Evolutionary conservation across 345 rosid genomes (phyloP).

Genomic region (Hevea brasiliensis): DNA sequence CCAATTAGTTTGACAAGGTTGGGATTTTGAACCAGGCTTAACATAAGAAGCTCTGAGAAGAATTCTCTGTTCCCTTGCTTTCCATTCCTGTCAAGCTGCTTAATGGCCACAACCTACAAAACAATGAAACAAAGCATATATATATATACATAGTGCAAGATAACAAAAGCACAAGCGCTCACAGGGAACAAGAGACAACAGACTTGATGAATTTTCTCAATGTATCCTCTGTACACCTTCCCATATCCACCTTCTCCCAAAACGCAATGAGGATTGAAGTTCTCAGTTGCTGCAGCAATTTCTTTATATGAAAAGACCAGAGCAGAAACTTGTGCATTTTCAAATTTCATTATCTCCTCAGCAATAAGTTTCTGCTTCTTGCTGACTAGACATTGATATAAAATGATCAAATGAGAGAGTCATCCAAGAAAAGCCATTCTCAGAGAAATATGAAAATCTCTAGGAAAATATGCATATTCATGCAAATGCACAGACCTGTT

Average conservation of each 20-base stretch:
- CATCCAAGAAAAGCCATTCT: too few relatives aligned
- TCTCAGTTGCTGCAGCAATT: conserved; percentile 48
- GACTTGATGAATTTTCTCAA: conserved; percentile 30
- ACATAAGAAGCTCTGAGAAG: conserved; percentile 57
- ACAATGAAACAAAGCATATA: neutral
- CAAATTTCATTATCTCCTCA: conserved; percentile 48
- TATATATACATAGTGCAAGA: neutral
- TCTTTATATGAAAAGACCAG: conserved; percentile 45
- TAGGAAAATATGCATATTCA: too few relatives aligned
- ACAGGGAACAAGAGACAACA: neutral
- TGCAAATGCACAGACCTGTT: too few relatives aligned
- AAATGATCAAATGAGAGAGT: too few relatives aligned
- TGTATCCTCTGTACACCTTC: conserved; percentile 55
- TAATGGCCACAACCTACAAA: conserved; percentile 58
- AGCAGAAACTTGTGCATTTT: conserved; percentile 38
- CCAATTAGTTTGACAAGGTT: conserved; percentile 69
- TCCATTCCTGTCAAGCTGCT: conserved; percentile 61
- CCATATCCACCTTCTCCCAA: conserved; percentile 76
- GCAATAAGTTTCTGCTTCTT: conserved; percentile 40
- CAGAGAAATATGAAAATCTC: neutral
- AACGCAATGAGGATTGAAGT: conserved; percentile 46
- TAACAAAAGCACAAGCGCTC: too few relatives aligned
- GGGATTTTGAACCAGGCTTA: conserved; percentile 55
- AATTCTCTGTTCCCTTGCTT: conserved; percentile 69
- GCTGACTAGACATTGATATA: conserved; percentile 32